Conservation (phyloP, 108 stramenopile genomes). For the Cylindrotheca fusiformis region DNA sequence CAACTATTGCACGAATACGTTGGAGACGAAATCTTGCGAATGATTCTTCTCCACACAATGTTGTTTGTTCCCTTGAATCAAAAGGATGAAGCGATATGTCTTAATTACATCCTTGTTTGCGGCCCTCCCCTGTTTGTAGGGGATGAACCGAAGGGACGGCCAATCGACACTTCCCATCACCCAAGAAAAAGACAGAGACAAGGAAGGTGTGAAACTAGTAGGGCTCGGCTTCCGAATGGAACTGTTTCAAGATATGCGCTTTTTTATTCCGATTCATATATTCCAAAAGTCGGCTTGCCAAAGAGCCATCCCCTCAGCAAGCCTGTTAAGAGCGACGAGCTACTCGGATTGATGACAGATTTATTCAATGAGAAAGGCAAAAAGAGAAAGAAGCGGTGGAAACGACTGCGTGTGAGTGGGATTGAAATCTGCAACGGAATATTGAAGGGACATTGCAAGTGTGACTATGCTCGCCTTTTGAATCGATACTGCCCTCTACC, state of each 20-base stretch:
- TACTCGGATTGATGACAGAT: constrained; percentile 19
- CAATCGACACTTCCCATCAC: background rate
- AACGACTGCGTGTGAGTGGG: constrained; percentile 20
- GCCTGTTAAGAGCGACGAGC: constrained; percentile 16
- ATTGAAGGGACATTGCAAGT: constrained; percentile 37
- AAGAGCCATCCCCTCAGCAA: constrained; percentile 34
- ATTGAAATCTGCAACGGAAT: constrained; percentile 51
- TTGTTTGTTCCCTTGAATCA: constrained; percentile 44
- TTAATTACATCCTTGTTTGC: constrained; percentile 69
- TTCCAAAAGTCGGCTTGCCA: constrained; percentile 41
- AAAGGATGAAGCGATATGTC: too few relatives aligned
- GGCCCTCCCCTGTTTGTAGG: constrained; percentile 50
- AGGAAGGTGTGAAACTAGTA: background rate
- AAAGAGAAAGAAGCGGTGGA: background rate
- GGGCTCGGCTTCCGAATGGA: constrained; percentile 19
- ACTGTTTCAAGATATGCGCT: constrained; percentile 33
- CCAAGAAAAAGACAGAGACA: background rate
- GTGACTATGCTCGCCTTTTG: constrained; percentile 65
- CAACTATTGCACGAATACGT: constrained; percentile 25
- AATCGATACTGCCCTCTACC: constrained; percentile 67
- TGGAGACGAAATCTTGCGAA: constrained; percentile 53
- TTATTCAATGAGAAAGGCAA: background rate
- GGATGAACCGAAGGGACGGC: constrained; percentile 1
- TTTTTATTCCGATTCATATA: constrained; percentile 45
- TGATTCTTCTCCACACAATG: constrained; percentile 37